phyloP scores from a whole-genome alignment of 2,329 filamentous ascomycete genomes.

The Cladorrhinum sp. region DNA sequence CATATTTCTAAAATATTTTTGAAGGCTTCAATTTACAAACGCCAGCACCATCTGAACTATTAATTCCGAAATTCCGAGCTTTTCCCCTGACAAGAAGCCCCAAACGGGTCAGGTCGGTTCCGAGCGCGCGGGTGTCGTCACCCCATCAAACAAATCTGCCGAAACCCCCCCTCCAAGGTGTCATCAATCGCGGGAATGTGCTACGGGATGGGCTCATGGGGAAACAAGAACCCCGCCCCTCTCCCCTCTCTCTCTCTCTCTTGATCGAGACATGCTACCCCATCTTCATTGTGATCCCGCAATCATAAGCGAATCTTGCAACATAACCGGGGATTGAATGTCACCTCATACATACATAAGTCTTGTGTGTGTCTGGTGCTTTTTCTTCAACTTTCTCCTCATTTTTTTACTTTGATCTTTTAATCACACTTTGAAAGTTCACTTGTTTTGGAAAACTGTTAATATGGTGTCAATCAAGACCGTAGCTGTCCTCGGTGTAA shows the following conservation, averaged over 20 bases:
- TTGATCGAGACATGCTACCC: neutral
- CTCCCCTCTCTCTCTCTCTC: neutral
- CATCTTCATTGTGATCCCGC: slow-evolving; percentile 4
- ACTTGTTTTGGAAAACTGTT: neutral
- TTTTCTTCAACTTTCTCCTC: slow-evolving; percentile 3
- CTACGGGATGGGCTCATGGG: neutral
- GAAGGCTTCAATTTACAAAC: too few species aligned
- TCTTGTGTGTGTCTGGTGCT: neutral
- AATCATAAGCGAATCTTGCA: slow-evolving; percentile 22
- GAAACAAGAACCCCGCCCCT: neutral
- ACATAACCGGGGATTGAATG: slow-evolving; percentile 16
- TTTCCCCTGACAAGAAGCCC: neutral
- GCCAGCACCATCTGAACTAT: too few species aligned
- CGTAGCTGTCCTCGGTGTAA: slow-evolving; percentile 37
- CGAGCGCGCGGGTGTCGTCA: neutral
- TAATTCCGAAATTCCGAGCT: too few species aligned
- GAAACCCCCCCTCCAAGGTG: neutral
- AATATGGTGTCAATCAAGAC: slow-evolving; percentile 32
- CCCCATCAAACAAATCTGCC: neutral
- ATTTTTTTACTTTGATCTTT: neutral
- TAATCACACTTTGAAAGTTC: neutral
- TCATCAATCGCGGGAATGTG: neutral
- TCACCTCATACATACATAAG: neutral
- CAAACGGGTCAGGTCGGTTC: neutral
- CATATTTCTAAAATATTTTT: too few species aligned